Percentiles rank a stretch among this genome's conserved stretches.
phyloP scores from a whole-genome alignment of 163 green algal species.

The Chlorella variabilis region DNA sequence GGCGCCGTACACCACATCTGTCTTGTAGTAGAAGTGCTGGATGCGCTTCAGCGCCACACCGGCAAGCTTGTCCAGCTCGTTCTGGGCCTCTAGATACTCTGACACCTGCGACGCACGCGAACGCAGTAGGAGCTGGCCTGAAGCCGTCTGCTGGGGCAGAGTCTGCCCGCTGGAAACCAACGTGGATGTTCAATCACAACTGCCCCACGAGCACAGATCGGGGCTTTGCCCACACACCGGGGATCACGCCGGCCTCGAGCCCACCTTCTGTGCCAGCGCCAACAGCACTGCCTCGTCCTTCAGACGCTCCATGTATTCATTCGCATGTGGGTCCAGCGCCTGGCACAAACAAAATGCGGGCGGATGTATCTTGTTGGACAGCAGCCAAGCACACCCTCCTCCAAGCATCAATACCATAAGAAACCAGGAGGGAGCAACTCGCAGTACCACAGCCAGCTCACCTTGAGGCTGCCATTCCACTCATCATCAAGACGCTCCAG shows the following conservation, averaged over 20 bases:
- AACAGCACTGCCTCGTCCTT: conserved; percentile 94
- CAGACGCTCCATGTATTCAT: conserved; percentile 95
- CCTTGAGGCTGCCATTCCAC: conserved; percentile 97
- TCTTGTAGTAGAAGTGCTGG: conserved; percentile 98
- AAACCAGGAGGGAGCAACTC: too few relatives aligned
- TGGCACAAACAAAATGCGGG: conserved; percentile 34
- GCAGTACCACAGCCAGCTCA: too few relatives aligned
- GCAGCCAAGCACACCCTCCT: too few relatives aligned
- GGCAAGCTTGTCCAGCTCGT: conserved; percentile 49
- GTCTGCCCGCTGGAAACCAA: not conserved
- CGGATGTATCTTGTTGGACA: not conserved
- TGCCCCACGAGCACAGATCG: too few relatives aligned
- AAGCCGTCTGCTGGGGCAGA: not conserved
- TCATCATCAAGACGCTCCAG: conserved; percentile 98
- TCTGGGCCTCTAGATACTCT: conserved; percentile 53
- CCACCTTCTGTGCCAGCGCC: conserved; percentile 81
- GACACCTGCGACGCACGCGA: conserved; percentile 37
- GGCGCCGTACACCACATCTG: conserved; percentile 79
- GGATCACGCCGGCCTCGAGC: too few relatives aligned
- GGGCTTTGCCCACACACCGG: too few relatives aligned
- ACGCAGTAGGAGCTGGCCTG: too few relatives aligned
- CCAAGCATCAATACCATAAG: too few relatives aligned
- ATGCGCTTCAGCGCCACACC: conserved; percentile 82
- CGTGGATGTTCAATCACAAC: too few relatives aligned
- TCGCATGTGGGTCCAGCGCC: conserved; percentile 98